Percentiles rank a stretch among this genome's conserved stretches.
These are phyloP conservation scores for Penicillium psychrosexuale DNA, from an alignment of 2,329 filamentous ascomycete species.

Conservation along the genomic window DNA sequence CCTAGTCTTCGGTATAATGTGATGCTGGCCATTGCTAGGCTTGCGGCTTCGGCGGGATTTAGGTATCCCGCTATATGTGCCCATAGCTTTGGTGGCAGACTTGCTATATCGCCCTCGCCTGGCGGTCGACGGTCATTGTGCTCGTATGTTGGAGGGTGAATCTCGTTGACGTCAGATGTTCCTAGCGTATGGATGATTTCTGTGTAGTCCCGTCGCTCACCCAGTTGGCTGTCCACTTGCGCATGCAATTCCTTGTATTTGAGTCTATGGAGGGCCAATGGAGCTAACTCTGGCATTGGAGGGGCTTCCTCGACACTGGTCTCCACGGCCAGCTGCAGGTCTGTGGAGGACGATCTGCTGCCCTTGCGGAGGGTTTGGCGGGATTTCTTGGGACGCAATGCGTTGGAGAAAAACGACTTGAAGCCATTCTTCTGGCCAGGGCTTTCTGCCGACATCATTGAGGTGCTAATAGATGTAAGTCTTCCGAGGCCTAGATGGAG, in stretches of 20 bases:
- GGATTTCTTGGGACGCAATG: constrained; percentile 36
- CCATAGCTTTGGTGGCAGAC: constrained; percentile 49
- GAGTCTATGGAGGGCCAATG: constrained; percentile 33
- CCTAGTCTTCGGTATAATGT: constrained; percentile 47
- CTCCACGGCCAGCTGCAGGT: constrained; percentile 24
- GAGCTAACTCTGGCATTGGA: constrained; percentile 32
- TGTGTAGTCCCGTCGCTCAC: constrained; percentile 38
- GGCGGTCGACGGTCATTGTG: constrained; percentile 27
- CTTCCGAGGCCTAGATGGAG: constrained; percentile 1
- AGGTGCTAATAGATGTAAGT: neutral
- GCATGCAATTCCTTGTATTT: constrained; percentile 32
- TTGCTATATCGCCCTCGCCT: constrained; percentile 45
- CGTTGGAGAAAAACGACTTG: constrained; percentile 29
- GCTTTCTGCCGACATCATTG: constrained; percentile 31
- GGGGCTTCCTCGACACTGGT: constrained; percentile 28
- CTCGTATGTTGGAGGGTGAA: constrained; percentile 12
- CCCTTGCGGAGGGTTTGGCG: constrained; percentile 37
- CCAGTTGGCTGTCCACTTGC: constrained; percentile 35
- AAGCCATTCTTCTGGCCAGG: constrained; percentile 31
- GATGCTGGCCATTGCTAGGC: constrained; percentile 50
- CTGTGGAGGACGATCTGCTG: constrained; percentile 30
- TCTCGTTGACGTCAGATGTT: constrained; percentile 29
- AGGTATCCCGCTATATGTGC: constrained; percentile 42
- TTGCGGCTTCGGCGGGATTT: constrained; percentile 47
- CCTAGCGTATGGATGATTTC: constrained; percentile 37